Base-by-base conservation (phyloP, 2,329 filamentous ascomycete species). In the Fusarium sp. region DNA sequence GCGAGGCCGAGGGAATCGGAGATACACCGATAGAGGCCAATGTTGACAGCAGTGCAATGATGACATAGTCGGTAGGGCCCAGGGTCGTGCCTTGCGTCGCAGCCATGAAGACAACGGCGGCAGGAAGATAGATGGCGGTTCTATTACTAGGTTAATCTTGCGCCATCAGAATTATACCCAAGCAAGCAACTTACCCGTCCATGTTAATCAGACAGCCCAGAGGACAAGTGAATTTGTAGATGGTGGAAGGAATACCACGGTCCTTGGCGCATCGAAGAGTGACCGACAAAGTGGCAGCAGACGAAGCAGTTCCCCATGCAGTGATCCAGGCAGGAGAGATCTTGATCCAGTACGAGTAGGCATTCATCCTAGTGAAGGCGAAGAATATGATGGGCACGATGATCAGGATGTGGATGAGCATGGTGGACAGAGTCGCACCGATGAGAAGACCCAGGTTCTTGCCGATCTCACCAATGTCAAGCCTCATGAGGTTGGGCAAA, bases 71-170 rank as follows among this genome's bases (percentile, higher is more conserved):
- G 12, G 80, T 81, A 1, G 82, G 80, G 30, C 79, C 79, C 20
- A 88, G 81, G 0, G 75, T 78, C 26, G 84, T 83, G 63, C 85
- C 85, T 72, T 88, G 86, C 0, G 87, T 89, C 20, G 82, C 80
- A 44, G 87, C 87, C 35, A 89, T 78, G 80, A 89, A 89, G 26
- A 87, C 84, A 22, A 88, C 85, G 55, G 85, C 85, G 15, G 86
- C 83, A 7, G 87, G 87, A 72, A 88, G 88, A 78, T 89, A 88
- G 62, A 89, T 88, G 41, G 87, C 86, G 5, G 87, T 88, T n/a
- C 83, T 80, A 41, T 45, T 24, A 36, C 18, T 6, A 75, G 26
- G 63, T 75, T 35, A 76, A 65, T 13, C 44, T 57, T 36, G 18
- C 20, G 4, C 24, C 14, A 14, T 24, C 2, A 24, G 26, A 66